A percentile compares a stretch with the other conserved stretches of the same genome.
phyloP scores from a whole-genome alignment of 495 filamentous ascomycete species.

The Staphylotrichum tortipilum region DNA sequence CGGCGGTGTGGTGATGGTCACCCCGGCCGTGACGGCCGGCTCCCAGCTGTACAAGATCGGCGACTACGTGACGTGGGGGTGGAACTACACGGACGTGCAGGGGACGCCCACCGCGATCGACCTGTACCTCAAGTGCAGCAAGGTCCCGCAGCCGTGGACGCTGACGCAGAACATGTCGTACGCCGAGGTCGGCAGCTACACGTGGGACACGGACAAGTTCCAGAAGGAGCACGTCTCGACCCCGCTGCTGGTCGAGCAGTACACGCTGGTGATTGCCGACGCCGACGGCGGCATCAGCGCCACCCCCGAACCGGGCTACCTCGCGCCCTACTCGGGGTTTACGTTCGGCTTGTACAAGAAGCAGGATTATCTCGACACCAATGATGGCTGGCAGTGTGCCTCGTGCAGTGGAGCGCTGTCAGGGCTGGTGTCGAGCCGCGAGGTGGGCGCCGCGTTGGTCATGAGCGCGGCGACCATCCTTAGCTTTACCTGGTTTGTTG shows the following conservation, averaged over 20 bases:
- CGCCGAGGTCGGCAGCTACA: conserved; percentile 31
- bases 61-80: conserved; percentile 73
- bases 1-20: conserved; percentile 77
- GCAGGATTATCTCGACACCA: conserved; percentile 54
- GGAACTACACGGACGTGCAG: conserved; percentile 89
- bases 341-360: conserved; percentile 76
- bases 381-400: conserved; percentile 48
- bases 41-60: conserved; percentile 82
- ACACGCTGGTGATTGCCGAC: conserved; percentile 81
- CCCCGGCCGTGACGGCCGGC: conserved; percentile 50
- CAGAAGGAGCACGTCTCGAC: conserved; percentile 48
- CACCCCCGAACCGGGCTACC: conserved; percentile 59
- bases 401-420: conserved; percentile 67
- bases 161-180: conserved; percentile 48
- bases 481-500: conserved; percentile 85
- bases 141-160: conserved; percentile 36
- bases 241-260: conserved; percentile 61
- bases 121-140: conserved; percentile 68
- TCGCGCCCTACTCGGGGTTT: conserved; percentile 54
- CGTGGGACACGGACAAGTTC: conserved; percentile 76
- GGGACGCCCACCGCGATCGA: conserved; percentile 72
- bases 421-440: conserved; percentile 50
- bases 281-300: conserved; percentile 53
- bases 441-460: conserved; percentile 61
- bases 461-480: conserved; percentile 70